Evolutionary conservation across 1,284 basidiomycete species (phyloP).

Genomic region (Wolfiporia cocos): DNA sequence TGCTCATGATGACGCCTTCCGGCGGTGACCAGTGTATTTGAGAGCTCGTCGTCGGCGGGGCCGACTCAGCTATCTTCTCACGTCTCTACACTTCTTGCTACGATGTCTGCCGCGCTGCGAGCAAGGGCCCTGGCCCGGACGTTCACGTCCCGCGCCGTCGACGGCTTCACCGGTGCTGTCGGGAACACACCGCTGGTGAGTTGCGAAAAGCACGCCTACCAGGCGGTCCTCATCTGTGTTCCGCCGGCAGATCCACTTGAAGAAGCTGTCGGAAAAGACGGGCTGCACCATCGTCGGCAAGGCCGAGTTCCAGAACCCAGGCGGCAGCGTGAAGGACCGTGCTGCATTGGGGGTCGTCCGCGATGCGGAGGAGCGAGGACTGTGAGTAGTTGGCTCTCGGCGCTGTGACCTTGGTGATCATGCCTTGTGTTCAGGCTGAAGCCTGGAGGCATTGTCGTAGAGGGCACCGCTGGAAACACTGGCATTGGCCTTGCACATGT

Average conservation of each 20-base stretch:
- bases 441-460: slow-evolving; percentile 93
- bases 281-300: slow-evolving; percentile 93
- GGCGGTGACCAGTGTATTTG: neutral
- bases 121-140: slow-evolving; percentile 26
- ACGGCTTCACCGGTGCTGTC: slow-evolving; percentile 86
- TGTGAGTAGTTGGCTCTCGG: slow-evolving; percentile 39
- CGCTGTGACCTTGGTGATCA: neutral
- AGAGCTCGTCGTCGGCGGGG: slow-evolving; percentile 1
- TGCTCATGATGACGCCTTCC: slow-evolving; percentile 30
- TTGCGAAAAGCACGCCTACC: slow-evolving; percentile 6
- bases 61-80: slow-evolving; percentile 1
- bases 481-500: slow-evolving; percentile 96
- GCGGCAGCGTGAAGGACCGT: slow-evolving; percentile 98
- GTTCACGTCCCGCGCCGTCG: slow-evolving; percentile 54
- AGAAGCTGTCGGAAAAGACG: slow-evolving; percentile 80
- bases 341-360: slow-evolving; percentile 88
- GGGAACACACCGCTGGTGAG: slow-evolving; percentile 92
- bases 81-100: slow-evolving; percentile 7
- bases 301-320: slow-evolving; percentile 97
- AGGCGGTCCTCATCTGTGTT: slow-evolving; percentile 1
- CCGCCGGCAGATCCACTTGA: slow-evolving; percentile 73
- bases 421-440: slow-evolving; percentile 51
- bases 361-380: slow-evolving; percentile 85
- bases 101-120: slow-evolving; percentile 17
- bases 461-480: slow-evolving; percentile 99